Evolutionary conservation across 805 yeast species (phyloP).

Genomic region (Wickerhamomyces queroliae): DNA sequence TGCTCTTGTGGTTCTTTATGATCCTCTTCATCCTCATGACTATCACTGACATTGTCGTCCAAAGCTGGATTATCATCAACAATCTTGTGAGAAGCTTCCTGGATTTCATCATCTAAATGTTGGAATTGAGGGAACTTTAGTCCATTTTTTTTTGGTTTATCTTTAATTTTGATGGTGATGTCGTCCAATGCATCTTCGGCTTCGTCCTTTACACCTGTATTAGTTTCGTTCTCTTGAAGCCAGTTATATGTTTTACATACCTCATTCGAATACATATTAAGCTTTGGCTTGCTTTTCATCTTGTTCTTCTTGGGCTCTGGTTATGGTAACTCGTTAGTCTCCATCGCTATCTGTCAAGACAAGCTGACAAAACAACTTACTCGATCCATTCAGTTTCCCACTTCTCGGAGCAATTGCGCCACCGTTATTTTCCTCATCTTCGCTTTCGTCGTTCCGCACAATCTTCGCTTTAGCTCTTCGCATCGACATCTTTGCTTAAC

Average conservation of each 20-base stretch:
- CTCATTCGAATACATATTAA: no score
- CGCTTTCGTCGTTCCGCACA: slow-evolving; percentile 7
- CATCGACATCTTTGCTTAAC: not conserved
- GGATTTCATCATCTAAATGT: not conserved
- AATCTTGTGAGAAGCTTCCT: not conserved
- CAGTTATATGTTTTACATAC: no score
- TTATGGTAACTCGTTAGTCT: no score
- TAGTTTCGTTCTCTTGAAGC: no score
- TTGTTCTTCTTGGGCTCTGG: no score
- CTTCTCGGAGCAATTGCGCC: no score
- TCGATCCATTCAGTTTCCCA: slow-evolving; percentile 1
- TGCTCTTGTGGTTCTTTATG: no score
- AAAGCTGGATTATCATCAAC: not conserved
- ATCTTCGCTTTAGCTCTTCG: slow-evolving; percentile 16
- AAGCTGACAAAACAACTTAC: not conserved
- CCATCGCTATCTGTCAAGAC: no score
- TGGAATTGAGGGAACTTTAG: not conserved
- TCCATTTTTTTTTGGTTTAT: not conserved
- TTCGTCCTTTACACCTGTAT: not conserved
- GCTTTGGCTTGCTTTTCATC: no score
- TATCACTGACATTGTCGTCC: no score
- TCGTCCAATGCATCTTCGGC: not conserved
- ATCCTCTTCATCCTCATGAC: no score
- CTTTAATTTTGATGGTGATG: not conserved
- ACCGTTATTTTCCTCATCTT: not conserved